Evolutionary conservation across 148 eudicot species (phyloP).

Genomic region (Oxyria digyna): DNA sequence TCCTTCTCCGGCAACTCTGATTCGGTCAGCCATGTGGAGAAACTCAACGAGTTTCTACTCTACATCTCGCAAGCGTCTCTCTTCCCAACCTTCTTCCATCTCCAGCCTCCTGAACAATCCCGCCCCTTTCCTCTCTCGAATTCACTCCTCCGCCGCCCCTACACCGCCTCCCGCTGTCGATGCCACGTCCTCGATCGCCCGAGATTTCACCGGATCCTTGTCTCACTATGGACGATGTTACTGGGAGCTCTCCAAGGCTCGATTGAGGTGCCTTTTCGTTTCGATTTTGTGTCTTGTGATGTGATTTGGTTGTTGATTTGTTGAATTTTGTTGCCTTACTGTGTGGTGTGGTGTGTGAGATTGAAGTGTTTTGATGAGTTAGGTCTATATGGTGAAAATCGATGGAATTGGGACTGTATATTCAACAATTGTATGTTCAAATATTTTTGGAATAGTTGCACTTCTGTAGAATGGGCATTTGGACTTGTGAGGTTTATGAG

Average conservation of each 20-base stretch:
- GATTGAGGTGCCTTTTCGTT: conserved; percentile 40
- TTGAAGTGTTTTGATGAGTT: background rate
- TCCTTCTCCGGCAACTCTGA: background rate
- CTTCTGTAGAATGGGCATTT: too few species aligned
- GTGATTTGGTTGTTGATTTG: background rate
- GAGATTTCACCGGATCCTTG: too few species aligned
- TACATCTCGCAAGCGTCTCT: conserved; percentile 4
- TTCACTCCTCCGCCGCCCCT: conserved; percentile 7
- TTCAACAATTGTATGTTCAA: too few species aligned
- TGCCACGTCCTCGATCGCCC: conserved; percentile 12
- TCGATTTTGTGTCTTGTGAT: background rate
- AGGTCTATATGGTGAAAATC: background rate
- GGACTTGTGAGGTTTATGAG: background rate
- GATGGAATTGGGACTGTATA: background rate
- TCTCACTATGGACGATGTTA: conserved; percentile 68
- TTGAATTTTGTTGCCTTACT: background rate
- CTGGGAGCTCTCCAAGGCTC: conserved; percentile 89
- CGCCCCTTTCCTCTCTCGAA: conserved; percentile 1
- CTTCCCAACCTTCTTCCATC: background rate
- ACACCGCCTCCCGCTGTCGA: conserved; percentile 15
- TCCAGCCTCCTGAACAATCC: background rate
- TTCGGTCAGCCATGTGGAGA: conserved; percentile 13
- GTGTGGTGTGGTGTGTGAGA: background rate
- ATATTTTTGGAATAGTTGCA: too few species aligned
- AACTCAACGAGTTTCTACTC: conserved; percentile 5